Conservation (phyloP, 345 rosid genomes). For the Geranium brycei region DNA sequence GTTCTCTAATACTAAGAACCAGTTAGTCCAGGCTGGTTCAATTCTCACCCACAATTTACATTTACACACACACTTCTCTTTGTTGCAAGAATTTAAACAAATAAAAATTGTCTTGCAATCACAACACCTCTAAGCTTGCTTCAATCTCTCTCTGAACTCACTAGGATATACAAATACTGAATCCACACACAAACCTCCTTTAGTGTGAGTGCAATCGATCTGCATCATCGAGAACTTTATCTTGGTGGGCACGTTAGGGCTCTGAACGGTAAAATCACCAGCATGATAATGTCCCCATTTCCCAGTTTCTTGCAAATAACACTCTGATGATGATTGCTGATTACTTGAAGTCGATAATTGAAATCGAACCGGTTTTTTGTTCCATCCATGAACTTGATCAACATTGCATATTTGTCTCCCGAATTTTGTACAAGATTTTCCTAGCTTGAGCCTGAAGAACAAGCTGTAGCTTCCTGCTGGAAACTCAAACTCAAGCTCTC, state of each 20-base stretch:
- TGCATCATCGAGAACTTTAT: constrained; percentile 80
- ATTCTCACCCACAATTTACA: too few species aligned
- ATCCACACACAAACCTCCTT: constrained; percentile 87
- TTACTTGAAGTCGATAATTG: constrained; percentile 66
- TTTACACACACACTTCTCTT: too few species aligned
- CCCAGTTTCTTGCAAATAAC: constrained; percentile 40
- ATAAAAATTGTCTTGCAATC: too few species aligned
- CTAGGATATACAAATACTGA: constrained; percentile 55
- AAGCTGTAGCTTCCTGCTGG: constrained; percentile 59
- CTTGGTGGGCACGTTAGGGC: constrained; percentile 18
- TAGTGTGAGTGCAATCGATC: constrained; percentile 91
- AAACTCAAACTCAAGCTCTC: constrained; percentile 61
- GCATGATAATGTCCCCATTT: constrained; percentile 63
- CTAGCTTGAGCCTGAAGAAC: constrained; percentile 62
- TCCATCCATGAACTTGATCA: constrained; percentile 87
- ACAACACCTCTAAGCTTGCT: background rate
- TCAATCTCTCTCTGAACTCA: constrained; percentile 28
- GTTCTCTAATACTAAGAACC: too few species aligned
- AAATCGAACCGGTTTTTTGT: constrained; percentile 62
- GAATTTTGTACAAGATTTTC: constrained; percentile 39
- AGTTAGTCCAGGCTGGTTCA: too few species aligned
- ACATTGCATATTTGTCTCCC: constrained; percentile 52
- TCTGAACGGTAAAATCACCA: constrained; percentile 60
- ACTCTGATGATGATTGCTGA: constrained; percentile 41
- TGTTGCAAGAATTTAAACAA: too few species aligned